Evolutionary conservation across 257 asterid species (phyloP).

Genomic region (Solanum pimpinellifolium): DNA sequence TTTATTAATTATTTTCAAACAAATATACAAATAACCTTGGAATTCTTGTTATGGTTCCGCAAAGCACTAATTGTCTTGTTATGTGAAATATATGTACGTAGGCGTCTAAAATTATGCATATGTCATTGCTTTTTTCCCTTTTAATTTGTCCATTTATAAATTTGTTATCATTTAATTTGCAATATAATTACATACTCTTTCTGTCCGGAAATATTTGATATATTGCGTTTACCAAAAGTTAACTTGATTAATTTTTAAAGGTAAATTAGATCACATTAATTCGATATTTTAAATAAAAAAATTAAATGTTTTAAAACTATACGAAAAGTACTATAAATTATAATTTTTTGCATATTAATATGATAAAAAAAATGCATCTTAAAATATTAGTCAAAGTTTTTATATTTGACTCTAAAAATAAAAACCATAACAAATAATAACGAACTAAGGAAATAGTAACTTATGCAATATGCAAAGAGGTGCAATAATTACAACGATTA

Average conservation of each 20-base stretch:
- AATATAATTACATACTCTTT: not conserved
- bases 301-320: too few relatives aligned
- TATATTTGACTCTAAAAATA: too few relatives aligned
- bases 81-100: not conserved
- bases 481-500: not conserved
- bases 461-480: not conserved
- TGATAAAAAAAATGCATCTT: too few relatives aligned
- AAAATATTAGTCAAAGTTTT: too few relatives aligned
- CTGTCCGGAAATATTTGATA: too few relatives aligned
- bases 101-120: not conserved
- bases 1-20: not conserved
- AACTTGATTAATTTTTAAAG: too few relatives aligned
- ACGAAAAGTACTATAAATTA: too few relatives aligned
- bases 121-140: not conserved
- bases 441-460: not conserved
- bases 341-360: too few relatives aligned
- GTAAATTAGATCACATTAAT: too few relatives aligned
- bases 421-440: too few relatives aligned
- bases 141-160: not conserved
- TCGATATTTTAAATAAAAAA: too few relatives aligned
- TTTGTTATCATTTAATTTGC: not conserved
- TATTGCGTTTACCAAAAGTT: too few relatives aligned
- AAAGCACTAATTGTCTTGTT: not conserved
- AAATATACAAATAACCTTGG: not conserved
- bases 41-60: not conserved